Base-by-base conservation (phyloP, 805 yeast genomes). In the Lachancea dasiensis region DNA sequence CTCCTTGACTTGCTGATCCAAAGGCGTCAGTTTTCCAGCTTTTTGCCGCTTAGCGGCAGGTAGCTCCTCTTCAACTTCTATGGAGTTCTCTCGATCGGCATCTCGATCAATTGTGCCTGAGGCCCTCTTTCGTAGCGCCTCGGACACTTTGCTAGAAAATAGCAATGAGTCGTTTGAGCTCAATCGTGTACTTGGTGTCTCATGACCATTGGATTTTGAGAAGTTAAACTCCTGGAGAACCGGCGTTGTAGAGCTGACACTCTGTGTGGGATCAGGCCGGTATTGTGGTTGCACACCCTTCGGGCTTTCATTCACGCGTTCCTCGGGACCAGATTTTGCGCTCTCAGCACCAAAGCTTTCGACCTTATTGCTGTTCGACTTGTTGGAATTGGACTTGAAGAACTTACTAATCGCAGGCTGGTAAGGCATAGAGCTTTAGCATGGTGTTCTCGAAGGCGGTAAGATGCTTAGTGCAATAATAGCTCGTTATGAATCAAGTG, bases 1-100 rank as follows among this genome's bases (percentile, higher is more conserved):
- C 3, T 77, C 80, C 20, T 78, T 64, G 43, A 79, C 77, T 58
- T 89, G 97, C 44, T 71, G 73, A 48, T 87, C 97, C 25, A 89
- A 60, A 0, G 97, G 96, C 0, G 95, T 83, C 31, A 80, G 60
- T 41, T 49, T 40, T 31, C 35, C 21, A 26, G 33, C 5, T 18
- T 32, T 41, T 8, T 17, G 16, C 21, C 14, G 31, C 19, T 38
- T 38, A 5, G 34, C 25, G 13, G 28, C 30, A 4, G 40, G 40
- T 15, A 17, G 13, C 13, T 11, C 11, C 10, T 4, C 25, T 4
- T 10, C 15, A 11, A 23, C 40, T 18, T 39, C 46, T 13, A 16
- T 23, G 17, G 44, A 21, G 6, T 15, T 22, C 13, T 35, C 34
- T 11, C 16, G 25, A 18, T 27, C 31, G 17, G 14, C 6, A 10